Percentiles rank a stretch among this genome's conserved stretches.
Conservation (phyloP, 306 rosid genomes). For the Castanospermum australe region DNA sequence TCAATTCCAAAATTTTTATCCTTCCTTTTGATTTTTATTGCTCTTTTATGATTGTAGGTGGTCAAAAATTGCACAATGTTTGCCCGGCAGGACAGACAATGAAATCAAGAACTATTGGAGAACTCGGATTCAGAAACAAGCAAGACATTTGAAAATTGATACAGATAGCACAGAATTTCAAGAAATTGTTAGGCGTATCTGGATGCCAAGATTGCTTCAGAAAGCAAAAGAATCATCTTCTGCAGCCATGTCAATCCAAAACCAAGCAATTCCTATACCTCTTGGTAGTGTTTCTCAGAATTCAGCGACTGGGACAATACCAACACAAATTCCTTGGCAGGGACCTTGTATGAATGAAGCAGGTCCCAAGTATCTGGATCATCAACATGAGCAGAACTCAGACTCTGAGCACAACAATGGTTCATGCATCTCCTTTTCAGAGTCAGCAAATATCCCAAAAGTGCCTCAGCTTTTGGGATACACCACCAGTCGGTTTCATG, state of each 20-base stretch:
- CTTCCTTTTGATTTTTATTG: background rate
- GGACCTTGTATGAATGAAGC: conserved; percentile 28
- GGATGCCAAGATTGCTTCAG: conserved; percentile 70
- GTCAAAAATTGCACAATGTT: conserved; percentile 66
- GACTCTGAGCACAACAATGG: conserved; percentile 35
- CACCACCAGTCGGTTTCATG: conserved; percentile 21
- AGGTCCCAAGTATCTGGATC: conserved; percentile 16
- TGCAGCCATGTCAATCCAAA: conserved; percentile 29
- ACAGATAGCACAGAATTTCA: conserved; percentile 47
- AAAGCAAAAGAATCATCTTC: conserved; percentile 46
- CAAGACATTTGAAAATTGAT: conserved; percentile 54
- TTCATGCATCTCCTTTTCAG: conserved; percentile 38
- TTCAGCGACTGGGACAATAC: conserved; percentile 3
- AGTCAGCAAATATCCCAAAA: conserved; percentile 39
- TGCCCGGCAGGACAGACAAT: conserved; percentile 81
- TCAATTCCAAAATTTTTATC: background rate
- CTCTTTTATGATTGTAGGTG: conserved; percentile 43
- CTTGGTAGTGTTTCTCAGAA: conserved; percentile 25
- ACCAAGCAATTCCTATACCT: conserved; percentile 31
- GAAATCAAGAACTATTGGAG: conserved; percentile 89
- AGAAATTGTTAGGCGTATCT: conserved; percentile 45
- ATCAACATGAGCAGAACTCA: conserved; percentile 33
- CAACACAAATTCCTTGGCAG: conserved; percentile 25
- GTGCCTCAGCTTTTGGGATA: conserved; percentile 30
- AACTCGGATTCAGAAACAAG: conserved; percentile 71